Evolutionary conservation across 2,329 filamentous ascomycete species (phyloP).

Genomic region (Nannizziopsis arthrosporioides): DNA sequence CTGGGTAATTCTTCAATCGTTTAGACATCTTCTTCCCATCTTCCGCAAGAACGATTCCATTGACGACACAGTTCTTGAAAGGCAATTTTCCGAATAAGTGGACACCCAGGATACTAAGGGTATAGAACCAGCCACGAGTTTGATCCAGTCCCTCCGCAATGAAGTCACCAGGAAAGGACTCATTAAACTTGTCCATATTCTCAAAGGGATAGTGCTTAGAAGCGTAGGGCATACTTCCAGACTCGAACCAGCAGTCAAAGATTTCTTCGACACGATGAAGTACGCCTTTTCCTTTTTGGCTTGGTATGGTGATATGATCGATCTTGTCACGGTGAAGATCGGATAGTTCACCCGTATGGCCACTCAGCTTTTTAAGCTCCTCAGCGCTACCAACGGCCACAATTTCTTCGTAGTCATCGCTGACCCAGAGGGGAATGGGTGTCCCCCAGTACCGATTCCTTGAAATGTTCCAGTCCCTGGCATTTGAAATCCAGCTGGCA

Average conservation of each 20-base stretch:
- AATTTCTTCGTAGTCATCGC: slow-evolving; percentile 74
- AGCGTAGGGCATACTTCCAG: slow-evolving; percentile 88
- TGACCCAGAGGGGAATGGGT: slow-evolving; percentile 82
- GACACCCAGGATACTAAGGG: slow-evolving; percentile 73
- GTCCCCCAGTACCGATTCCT: slow-evolving; percentile 94
- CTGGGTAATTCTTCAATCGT: slow-evolving; percentile 89
- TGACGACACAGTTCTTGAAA: slow-evolving; percentile 94
- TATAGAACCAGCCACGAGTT: slow-evolving; percentile 96
- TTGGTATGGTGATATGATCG: slow-evolving; percentile 87
- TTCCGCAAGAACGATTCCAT: slow-evolving; percentile 84
- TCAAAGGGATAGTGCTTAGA: slow-evolving; percentile 87
- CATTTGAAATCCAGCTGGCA: slow-evolving; percentile 79
- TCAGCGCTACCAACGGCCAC: slow-evolving; percentile 76
- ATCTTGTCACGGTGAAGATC: slow-evolving; percentile 90
- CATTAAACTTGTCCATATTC: slow-evolving; percentile 68
- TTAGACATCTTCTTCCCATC: slow-evolving; percentile 99
- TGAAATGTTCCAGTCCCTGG: slow-evolving; percentile 90
- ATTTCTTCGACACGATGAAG: slow-evolving; percentile 74
- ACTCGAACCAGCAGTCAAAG: slow-evolving; percentile 97
- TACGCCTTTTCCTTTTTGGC: slow-evolving; percentile 72
- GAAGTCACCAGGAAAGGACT: slow-evolving; percentile 81
- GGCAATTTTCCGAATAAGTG: slow-evolving; percentile 75
- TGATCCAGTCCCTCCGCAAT: slow-evolving; percentile 90
- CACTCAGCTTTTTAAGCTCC: slow-evolving; percentile 74
- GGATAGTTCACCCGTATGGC: slow-evolving; percentile 68